Base-by-base conservation (phyloP, 2,329 filamentous ascomycete genomes). In the Verticillium tricorpus region DNA sequence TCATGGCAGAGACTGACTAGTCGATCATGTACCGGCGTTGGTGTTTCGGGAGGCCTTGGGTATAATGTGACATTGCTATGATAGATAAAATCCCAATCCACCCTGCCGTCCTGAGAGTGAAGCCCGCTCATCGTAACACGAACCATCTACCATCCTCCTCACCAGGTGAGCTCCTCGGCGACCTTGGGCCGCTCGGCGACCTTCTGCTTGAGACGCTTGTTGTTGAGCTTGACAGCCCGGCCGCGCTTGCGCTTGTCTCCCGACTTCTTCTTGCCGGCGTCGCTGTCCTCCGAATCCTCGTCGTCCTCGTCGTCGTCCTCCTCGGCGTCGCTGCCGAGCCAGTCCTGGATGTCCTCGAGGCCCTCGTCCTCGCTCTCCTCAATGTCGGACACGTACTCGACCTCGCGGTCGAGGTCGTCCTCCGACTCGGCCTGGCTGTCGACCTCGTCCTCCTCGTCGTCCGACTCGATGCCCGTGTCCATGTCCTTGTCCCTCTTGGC, bases 321-420 rank as follows among this genome's bases (percentile, higher is more conserved):
- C 2, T 83, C 83, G 6, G 78, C 79, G 17, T 86, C 90, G 64
- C 87, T 92, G 68, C 89, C 93, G 58, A 97, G 82, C 94, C 94
- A 98, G 72, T 98, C 94, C 76, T 98, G 91, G 58, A 98, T 85
- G 71, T 93, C 90, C 60, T 84, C 87, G 22, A 92, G 78, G 56
- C 61, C 62, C 67, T 92, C 91, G 62, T 92, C 90, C 64, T 93
- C 91, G 67, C 90, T 90, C 72, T 91, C 92, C 56, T 93, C 93
- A 61, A 96, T 78, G 74, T 97, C 95, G 71, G 91, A 94, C 62
- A 98, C 92, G 70, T 97, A 98, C 79, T 98, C 93, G 56, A 98
- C 90, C 63, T 90, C 85, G 56, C 87, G 90, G 32, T 92, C 86
- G 64, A 89, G 83, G 5, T 84, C 88, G 60, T 86, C 84, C 60